These are phyloP conservation scores for Zopfia rhizophila DNA, from an alignment of 2,329 filamentous ascomycete species.

Conservation along the genomic window DNA sequence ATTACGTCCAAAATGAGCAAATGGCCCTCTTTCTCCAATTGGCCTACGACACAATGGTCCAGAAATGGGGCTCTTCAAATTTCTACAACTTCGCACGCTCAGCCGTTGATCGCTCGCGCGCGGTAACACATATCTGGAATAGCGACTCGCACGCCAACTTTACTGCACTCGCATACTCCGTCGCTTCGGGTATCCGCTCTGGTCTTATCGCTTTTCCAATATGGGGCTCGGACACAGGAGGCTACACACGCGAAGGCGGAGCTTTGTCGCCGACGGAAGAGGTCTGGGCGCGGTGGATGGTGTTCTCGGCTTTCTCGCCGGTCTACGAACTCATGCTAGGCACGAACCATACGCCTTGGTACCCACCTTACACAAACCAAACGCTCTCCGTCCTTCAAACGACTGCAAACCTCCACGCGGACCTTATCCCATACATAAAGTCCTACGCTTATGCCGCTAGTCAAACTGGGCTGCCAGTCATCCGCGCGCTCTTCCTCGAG, in stretches of 20 bases:
- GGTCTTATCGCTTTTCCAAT: conserved; percentile 45
- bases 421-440: conserved; percentile 48
- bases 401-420: conserved; percentile 44
- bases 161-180: conserved; percentile 43
- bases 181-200: conserved; percentile 45
- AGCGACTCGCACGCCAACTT: conserved; percentile 49
- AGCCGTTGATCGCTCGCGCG: conserved; percentile 45
- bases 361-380: conserved; percentile 40
- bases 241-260: conserved; percentile 37
- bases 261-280: conserved; percentile 40
- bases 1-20: conserved; percentile 50
- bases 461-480: conserved; percentile 43
- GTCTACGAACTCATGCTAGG: conserved; percentile 51
- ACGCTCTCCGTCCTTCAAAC: conserved; percentile 43
- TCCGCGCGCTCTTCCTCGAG: conserved; percentile 50
- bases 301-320: conserved; percentile 51
- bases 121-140: conserved; percentile 48
- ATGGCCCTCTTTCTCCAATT: conserved; percentile 44
- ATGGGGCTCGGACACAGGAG: conserved; percentile 50
- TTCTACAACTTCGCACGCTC: conserved; percentile 51
- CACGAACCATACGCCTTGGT: conserved; percentile 50
- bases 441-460: conserved; percentile 41
- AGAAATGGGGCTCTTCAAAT: conserved; percentile 37
- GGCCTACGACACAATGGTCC: conserved; percentile 46
- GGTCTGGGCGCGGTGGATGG: conserved; percentile 54